A percentile compares a stretch with the other conserved stretches of the same genome.
Evolutionary conservation across 2,329 filamentous ascomycete species (phyloP).

Genomic region (Gliomastix tumulicola): DNA sequence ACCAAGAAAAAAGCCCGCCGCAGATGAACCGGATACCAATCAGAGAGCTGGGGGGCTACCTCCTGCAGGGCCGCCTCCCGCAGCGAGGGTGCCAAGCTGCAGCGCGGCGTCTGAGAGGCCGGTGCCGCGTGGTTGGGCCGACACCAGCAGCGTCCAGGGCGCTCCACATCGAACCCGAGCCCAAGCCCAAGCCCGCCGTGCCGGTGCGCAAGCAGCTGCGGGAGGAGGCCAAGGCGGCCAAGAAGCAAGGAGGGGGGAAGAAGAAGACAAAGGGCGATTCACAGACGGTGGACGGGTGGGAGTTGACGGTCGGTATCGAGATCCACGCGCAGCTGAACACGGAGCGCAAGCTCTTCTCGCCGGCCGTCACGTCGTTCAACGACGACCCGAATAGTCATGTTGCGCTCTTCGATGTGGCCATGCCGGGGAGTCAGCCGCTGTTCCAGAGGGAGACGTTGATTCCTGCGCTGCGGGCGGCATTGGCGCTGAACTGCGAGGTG

Average conservation of each 20-base stretch:
- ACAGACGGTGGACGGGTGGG: conserved; percentile 65
- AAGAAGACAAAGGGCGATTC: conserved; percentile 36
- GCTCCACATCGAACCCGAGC: conserved; percentile 10
- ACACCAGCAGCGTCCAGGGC: conserved; percentile 20
- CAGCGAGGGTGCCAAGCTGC: conserved; percentile 33
- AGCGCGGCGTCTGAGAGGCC: conserved; percentile 4
- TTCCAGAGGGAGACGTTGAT: conserved; percentile 81
- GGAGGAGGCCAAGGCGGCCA: conserved; percentile 62
- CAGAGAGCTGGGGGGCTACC: conserved; percentile 37
- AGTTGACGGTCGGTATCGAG: conserved; percentile 92
- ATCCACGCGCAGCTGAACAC: conserved; percentile 96
- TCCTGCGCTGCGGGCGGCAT: conserved; percentile 82
- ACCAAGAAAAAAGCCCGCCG: too few relatives aligned
- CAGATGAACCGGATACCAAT: conserved; percentile 39
- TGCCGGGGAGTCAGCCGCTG: conserved; percentile 80
- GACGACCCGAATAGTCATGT: conserved; percentile 79
- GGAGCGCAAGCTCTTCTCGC: conserved; percentile 80
- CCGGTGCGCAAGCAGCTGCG: conserved; percentile 68
- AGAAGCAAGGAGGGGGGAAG: conserved; percentile 50
- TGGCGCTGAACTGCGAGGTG: conserved; percentile 75
- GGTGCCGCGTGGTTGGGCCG: conserved; percentile 2
- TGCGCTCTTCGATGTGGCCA: conserved; percentile 79
- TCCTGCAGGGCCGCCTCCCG: conserved; percentile 37
- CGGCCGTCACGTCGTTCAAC: conserved; percentile 56
- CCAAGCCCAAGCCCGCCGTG: conserved; percentile 17